Percentiles rank a stretch among this genome's conserved stretches.
Conservation (phyloP, 1,284 basidiomycete species). For the Microbotryum lychnidis-dioicae region DNA sequence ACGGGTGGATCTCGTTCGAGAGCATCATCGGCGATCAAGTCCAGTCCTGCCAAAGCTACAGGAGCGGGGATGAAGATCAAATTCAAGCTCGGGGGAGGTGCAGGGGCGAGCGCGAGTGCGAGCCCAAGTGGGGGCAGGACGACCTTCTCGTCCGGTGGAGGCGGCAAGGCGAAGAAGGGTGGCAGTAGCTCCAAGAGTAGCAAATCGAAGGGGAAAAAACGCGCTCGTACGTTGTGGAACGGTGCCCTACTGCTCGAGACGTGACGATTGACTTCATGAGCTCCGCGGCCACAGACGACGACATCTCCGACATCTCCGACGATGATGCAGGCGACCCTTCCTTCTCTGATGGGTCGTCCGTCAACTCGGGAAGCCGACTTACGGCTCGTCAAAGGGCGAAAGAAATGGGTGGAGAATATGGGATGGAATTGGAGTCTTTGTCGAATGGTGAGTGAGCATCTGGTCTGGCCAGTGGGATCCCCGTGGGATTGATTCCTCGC, state of each 20-base stretch:
- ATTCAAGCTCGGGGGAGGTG: constrained; percentile 23
- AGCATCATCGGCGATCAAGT: not conserved
- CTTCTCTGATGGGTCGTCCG: not conserved
- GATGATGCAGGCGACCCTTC: constrained; percentile 7
- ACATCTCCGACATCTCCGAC: not conserved
- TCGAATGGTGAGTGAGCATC: constrained; percentile 8
- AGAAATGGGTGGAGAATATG: constrained; percentile 26
- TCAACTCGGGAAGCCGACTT: not conserved
- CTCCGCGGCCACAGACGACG: not conserved
- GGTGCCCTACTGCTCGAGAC: no score
- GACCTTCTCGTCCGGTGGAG: not conserved
- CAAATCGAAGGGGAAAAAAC: constrained; percentile 4
- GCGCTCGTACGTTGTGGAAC: no score
- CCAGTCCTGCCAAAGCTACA: not conserved
- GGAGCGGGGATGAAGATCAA: constrained; percentile 26
- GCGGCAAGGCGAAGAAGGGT: not conserved
- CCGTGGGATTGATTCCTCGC: no score
- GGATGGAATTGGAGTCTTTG: constrained; percentile 21
- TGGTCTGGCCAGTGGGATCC: no score
- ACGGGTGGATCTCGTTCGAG: no score
- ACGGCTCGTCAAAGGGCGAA: constrained; percentile 29
- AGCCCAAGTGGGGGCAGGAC: not conserved
- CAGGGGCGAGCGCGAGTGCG: not conserved
- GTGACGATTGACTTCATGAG: no score
- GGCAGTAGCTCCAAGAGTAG: not conserved